Percentiles rank a stretch among this genome's conserved stretches.
phyloP scores from a whole-genome alignment of 2,329 filamentous ascomycete species.

The Pseudocercospora vitis region DNA sequence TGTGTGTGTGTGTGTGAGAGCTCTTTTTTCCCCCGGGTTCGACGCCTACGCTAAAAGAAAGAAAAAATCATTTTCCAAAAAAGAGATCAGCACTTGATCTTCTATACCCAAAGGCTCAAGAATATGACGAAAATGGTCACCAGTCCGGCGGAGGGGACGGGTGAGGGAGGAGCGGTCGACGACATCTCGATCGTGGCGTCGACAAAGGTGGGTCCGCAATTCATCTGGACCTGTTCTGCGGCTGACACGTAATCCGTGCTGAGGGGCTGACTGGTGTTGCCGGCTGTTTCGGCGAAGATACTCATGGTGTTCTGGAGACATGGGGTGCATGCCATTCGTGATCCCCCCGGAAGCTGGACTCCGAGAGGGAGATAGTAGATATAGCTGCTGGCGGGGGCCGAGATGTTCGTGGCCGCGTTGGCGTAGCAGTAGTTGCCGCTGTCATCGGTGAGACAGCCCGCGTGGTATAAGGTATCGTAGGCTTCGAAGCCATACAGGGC shows the following conservation, averaged over 20 bases:
- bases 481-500: conserved; percentile 74
- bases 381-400: conserved; percentile 69
- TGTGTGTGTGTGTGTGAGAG: background rate
- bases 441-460: conserved; percentile 71
- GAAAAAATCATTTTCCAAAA: background rate
- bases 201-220: conserved; percentile 57
- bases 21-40: background rate
- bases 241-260: conserved; percentile 68
- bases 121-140: conserved; percentile 6
- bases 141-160: background rate
- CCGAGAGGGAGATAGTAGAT: conserved; percentile 86
- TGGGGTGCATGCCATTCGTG: conserved; percentile 69
- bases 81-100: conserved; percentile 33
- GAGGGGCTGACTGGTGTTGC: conserved; percentile 66
- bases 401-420: conserved; percentile 75
- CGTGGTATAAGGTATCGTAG: conserved; percentile 76
- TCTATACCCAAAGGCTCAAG: conserved; percentile 13
- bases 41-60: conserved; percentile 22
- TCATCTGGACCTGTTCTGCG: conserved; percentile 69
- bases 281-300: conserved; percentile 70
- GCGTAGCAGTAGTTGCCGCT: conserved; percentile 69
- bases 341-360: conserved; percentile 63
- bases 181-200: conserved; percentile 18
- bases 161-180: background rate
- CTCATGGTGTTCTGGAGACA: conserved; percentile 81